Conservation (phyloP, 495 filamentous ascomycete species). For the Penicillium paradoxum region DNA sequence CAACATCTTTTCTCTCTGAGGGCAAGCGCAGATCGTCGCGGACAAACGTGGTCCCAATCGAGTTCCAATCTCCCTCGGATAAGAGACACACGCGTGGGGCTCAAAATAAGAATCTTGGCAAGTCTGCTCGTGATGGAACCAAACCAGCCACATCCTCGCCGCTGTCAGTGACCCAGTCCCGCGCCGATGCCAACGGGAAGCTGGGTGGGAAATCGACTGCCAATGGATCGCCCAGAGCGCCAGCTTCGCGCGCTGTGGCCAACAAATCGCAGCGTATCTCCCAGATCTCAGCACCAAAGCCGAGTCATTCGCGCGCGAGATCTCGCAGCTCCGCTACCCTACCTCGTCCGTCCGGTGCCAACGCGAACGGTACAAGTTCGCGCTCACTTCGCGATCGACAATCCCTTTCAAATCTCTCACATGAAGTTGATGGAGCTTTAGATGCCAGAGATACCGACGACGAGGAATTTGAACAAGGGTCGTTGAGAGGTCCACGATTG, state of each 20-base stretch:
- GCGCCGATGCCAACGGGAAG: conserved; percentile 30
- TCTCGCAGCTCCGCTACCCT: conserved; percentile 29
- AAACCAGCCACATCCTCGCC: conserved; percentile 33
- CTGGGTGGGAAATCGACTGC: conserved; percentile 26
- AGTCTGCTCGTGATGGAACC: conserved; percentile 18
- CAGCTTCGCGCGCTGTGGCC: conserved; percentile 14
- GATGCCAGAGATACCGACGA: conserved; percentile 12
- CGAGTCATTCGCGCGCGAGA: conserved; percentile 28
- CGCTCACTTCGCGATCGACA: conserved; percentile 24
- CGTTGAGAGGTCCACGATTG: conserved; percentile 37
- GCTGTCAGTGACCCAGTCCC: conserved; percentile 30
- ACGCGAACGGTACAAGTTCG: conserved; percentile 21
- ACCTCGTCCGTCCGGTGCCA: conserved; percentile 17
- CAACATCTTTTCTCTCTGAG: conserved; percentile 75
- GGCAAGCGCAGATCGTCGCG: conserved; percentile 83
- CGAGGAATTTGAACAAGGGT: conserved; percentile 18
- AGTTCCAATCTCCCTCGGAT: conserved; percentile 59
- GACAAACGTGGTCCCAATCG: conserved; percentile 68
- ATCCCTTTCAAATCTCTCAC: conserved; percentile 23
- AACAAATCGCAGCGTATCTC: conserved; percentile 24
- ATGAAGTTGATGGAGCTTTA: conserved; percentile 1
- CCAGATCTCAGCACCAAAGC: conserved; percentile 30
- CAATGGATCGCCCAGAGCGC: conserved; percentile 33
- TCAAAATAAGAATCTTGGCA: conserved; percentile 26
- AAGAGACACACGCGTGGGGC: conserved; percentile 55